Evolutionary conservation across 139 green algal genomes (phyloP).

Genomic region (Raphidocelis subcapitata): DNA sequence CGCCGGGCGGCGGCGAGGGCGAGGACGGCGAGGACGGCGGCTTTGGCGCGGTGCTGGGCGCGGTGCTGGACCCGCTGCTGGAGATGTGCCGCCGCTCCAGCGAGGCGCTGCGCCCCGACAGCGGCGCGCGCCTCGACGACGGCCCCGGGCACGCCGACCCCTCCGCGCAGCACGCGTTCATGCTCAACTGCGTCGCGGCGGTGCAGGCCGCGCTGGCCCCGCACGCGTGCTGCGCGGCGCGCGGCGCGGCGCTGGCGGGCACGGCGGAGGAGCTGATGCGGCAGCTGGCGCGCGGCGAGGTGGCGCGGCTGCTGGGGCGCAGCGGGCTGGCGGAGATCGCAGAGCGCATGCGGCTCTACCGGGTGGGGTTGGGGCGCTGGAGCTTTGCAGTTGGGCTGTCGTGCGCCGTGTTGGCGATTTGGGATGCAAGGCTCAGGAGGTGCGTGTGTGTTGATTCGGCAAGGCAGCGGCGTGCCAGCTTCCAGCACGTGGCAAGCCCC

Average conservation of each 20-base stretch:
- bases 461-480: too few species aligned
- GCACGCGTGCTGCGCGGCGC: too few species aligned
- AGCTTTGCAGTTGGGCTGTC: neutral
- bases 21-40: neutral
- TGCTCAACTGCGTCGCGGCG: conserved; percentile 76
- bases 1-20: neutral
- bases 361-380: conserved; percentile 12
- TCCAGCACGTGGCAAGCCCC: too few species aligned
- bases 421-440: neutral
- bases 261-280: conserved; percentile 4
- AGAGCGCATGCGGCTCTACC: conserved; percentile 54
- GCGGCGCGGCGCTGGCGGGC: too few species aligned
- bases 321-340: conserved; percentile 65
- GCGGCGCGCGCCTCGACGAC: conserved; percentile 23
- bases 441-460: too few species aligned
- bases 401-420: neutral
- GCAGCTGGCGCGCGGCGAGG: conserved; percentile 56
- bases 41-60: conserved; percentile 51
- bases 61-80: conserved; percentile 72
- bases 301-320: conserved; percentile 46
- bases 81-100: conserved; percentile 43
- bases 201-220: conserved; percentile 34
- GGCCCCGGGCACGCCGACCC: conserved; percentile 1
- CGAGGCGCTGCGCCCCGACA: conserved; percentile 25
- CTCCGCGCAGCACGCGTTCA: conserved; percentile 46